phyloP scores from a whole-genome alignment of 2,329 filamentous ascomycete genomes.

The Phoma sp. region DNA sequence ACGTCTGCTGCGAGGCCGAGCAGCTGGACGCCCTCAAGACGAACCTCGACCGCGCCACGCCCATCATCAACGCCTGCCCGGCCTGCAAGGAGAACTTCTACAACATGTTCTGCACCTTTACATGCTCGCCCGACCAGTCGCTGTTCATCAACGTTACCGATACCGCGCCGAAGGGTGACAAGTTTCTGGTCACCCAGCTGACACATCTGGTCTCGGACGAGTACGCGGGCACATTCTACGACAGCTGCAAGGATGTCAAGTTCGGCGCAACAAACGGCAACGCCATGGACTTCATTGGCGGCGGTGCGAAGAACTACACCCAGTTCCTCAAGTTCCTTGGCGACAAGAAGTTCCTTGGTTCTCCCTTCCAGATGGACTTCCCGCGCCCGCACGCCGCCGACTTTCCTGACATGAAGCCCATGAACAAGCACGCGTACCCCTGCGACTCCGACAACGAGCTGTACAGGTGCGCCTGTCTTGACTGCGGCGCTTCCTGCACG shows the following conservation, averaged over 20 bases:
- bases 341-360: constrained; percentile 88
- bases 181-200: constrained; percentile 81
- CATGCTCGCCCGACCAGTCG: constrained; percentile 95
- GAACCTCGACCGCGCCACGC: constrained; percentile 85
- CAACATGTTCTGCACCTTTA: constrained; percentile 97
- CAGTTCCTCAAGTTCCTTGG: constrained; percentile 91
- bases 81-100: constrained; percentile 99
- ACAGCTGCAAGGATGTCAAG: constrained; percentile 99
- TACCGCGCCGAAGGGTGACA: constrained; percentile 67
- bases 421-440: constrained; percentile 76
- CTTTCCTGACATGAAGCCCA: constrained; percentile 74
- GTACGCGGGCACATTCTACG: constrained; percentile 87
- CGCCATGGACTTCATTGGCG: constrained; percentile 95
- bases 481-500: constrained; percentile 87
- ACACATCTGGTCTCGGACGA: constrained; percentile 86
- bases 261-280: constrained; percentile 93
- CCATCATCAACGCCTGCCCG: constrained; percentile 90
- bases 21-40: constrained; percentile 84
- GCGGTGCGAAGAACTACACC: constrained; percentile 88
- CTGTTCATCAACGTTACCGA: constrained; percentile 92
- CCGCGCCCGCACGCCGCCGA: constrained; percentile 65
- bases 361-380: constrained; percentile 98
- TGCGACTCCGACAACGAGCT: constrained; percentile 89
- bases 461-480: constrained; percentile 91
- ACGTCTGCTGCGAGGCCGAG: constrained; percentile 83